Evolutionary conservation across 257 asterid species (phyloP).

Genomic region (Forsythia suspensa): DNA sequence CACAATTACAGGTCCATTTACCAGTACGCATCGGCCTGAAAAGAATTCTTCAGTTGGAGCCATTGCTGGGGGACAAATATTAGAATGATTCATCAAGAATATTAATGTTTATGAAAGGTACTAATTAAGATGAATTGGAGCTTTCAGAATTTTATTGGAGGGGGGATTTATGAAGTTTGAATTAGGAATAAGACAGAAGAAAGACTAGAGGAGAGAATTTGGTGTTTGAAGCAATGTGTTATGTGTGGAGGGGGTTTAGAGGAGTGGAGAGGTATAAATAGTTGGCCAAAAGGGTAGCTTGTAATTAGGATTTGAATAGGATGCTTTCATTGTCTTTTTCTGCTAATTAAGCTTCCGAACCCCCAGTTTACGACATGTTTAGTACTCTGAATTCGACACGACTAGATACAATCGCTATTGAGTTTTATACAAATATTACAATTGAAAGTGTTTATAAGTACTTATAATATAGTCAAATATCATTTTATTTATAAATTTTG

Average conservation of each 20-base stretch:
- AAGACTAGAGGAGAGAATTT: slow-evolving; percentile 18
- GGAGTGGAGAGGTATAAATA: slow-evolving; percentile 48
- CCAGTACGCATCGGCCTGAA: slow-evolving; percentile 70
- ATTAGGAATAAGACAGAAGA: slow-evolving; percentile 23
- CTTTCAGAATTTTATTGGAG: neutral
- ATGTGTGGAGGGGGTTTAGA: slow-evolving; percentile 80
- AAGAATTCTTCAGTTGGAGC: slow-evolving; percentile 47
- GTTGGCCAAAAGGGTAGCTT: neutral
- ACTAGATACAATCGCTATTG: too few relatives aligned
- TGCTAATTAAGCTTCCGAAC: too few relatives aligned
- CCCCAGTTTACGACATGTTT: too few relatives aligned
- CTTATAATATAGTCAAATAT: too few relatives aligned
- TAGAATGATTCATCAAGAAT: slow-evolving; percentile 45
- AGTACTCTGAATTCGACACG: too few relatives aligned
- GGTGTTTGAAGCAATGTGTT: slow-evolving; percentile 45
- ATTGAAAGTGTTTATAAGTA: too few relatives aligned
- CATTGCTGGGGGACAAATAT: slow-evolving; percentile 40
- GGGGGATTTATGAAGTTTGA: neutral
- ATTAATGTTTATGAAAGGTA: neutral
- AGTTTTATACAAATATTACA: too few relatives aligned
- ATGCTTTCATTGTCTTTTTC: neutral
- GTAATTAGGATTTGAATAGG: neutral
- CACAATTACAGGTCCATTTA: slow-evolving; percentile 84
- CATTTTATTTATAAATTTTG: too few relatives aligned
- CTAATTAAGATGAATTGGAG: neutral